Evolutionary conservation across 371 early-diverging fungal genomes (phyloP).

Genomic region (Mucor velutinosus): DNA sequence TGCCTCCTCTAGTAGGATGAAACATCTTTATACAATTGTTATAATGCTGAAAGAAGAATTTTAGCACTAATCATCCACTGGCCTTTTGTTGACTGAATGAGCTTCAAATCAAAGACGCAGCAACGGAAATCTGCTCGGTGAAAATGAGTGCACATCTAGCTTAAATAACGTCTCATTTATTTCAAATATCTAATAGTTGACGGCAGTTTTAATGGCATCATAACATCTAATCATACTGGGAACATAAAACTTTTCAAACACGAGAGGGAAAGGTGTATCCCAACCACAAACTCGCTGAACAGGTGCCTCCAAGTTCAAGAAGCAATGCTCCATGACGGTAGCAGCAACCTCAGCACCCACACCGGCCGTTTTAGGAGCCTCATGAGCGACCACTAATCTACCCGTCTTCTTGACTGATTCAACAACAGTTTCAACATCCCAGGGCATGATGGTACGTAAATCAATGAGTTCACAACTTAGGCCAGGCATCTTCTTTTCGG

Average conservation of each 20-base stretch:
- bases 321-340: constrained; percentile 88
- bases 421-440: constrained; percentile 92
- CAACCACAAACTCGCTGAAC: constrained; percentile 87
- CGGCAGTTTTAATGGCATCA: constrained; percentile 84
- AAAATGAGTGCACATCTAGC: background rate
- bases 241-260: constrained; percentile 94
- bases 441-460: constrained; percentile 89
- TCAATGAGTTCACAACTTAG: constrained; percentile 95
- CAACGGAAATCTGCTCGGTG: too few relatives aligned
- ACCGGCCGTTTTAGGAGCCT: constrained; percentile 93
- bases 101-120: background rate
- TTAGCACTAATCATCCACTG: background rate
- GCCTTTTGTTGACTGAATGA: background rate
- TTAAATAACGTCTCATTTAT: background rate
- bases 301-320: constrained; percentile 84
- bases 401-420: constrained; percentile 97
- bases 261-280: constrained; percentile 96
- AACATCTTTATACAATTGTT: constrained; percentile 31
- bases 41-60: background rate
- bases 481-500: constrained; percentile 89
- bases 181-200: constrained; percentile 63
- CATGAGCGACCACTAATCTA: constrained; percentile 91
- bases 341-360: constrained; percentile 96
- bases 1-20: constrained; percentile 59
- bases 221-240: constrained; percentile 85